Evolutionary conservation across 2,329 filamentous ascomycete genomes (phyloP).

Genomic region (Tolypocladium capitatum): DNA sequence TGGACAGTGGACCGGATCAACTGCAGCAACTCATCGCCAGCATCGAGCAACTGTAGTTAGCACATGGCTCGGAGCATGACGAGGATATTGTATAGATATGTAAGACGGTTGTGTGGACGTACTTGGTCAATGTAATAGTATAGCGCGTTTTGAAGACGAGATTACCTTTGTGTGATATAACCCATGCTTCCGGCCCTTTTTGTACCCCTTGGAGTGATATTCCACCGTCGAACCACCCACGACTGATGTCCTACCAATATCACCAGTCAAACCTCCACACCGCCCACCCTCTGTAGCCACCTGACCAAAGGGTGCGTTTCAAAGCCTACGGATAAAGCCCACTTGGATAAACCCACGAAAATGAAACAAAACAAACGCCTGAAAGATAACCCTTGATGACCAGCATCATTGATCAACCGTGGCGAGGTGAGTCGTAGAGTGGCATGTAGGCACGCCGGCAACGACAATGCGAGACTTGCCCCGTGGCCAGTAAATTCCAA

Average conservation of each 20-base stretch:
- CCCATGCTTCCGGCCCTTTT: neutral
- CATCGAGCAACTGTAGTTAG: slow-evolving; percentile 44
- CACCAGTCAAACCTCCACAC: neutral
- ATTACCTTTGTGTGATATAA: neutral
- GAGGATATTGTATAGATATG: neutral
- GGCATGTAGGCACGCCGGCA: neutral
- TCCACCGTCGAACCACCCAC: neutral
- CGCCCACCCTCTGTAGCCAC: neutral
- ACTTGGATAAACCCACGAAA: neutral
- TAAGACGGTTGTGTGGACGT: neutral
- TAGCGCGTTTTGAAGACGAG: neutral
- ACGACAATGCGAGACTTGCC: neutral
- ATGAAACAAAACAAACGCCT: neutral
- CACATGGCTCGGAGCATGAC: neutral
- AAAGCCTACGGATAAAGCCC: neutral
- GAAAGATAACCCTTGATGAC: neutral
- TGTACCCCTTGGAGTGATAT: neutral
- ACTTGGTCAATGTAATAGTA: neutral
- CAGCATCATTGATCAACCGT: neutral
- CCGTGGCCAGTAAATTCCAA: neutral
- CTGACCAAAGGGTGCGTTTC: neutral
- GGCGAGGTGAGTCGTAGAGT: neutral
- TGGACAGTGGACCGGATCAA: slow-evolving; percentile 21
- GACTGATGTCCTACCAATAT: neutral
- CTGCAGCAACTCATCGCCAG: slow-evolving; percentile 39